Evolutionary conservation across 805 yeast species (phyloP), one percentile per base, ranked within the genome.

Genomic region (Ogataea pignaliae): DNA sequence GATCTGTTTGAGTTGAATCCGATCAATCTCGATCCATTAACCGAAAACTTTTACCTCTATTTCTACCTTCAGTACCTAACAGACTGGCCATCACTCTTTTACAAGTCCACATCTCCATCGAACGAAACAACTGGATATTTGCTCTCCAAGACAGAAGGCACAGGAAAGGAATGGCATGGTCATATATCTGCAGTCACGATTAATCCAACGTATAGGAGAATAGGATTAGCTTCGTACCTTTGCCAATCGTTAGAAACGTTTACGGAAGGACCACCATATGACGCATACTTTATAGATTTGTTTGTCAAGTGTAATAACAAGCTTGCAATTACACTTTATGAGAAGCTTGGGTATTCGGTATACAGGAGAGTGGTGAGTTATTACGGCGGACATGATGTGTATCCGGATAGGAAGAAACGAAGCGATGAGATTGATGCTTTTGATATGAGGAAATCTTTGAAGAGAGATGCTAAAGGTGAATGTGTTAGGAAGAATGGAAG

Each of bases 141-240:
- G 95, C 80, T 93, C 80, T 98, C 95, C n/a, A 93, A 93, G 63
- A 83, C 95, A 1, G 99, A 93, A 62, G 99, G 99, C 0, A 71
- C 71, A 32, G 79, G 75, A 5, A 78, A 74, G 38, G 93, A 89
- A 47, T 91, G 97, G 96, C 99, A 93, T 59, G 79, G 96, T 1
- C 99, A 93, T 63, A 89, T 93, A 40, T 88, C 98, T 0, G 98
- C 99, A 0, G 96, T 93, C 3, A 89, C 98, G 0, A 85, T 93
- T 1, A 84, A 85, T 46, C 83, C 87, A 11, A 82, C 79, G 41
- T 91, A 84, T 62, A 69, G 99, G 42, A 69, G 98, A 48, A 72
- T 91, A 13, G 95, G 96, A 1, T 68, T 93, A 34, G 99, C 97
- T 1, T 78, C 89, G 8, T 76, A 78, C 46, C 69, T 93, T 35